Evolutionary conservation across 225 moss, liverwort and hornwort genomes (phyloP).

Genomic region (Climacium dendroides): DNA sequence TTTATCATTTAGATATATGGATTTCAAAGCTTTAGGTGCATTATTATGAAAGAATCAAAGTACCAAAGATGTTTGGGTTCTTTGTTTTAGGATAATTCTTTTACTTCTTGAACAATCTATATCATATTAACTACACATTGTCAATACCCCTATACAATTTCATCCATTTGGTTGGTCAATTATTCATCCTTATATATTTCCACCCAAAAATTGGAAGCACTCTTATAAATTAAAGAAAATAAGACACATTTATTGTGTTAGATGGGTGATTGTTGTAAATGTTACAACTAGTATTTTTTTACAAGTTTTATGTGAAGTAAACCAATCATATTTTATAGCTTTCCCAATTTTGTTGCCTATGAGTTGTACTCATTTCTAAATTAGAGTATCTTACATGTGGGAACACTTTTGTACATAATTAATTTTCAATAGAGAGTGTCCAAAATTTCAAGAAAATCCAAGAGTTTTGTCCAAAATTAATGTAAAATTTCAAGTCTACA

Average conservation of each 20-base stretch:
- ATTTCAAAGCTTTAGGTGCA: background rate
- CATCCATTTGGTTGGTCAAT: background rate
- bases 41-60: background rate
- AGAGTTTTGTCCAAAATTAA: background rate
- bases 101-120: background rate
- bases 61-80: background rate
- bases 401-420: background rate
- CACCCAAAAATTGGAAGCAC: background rate
- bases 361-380: rapidly evolving
- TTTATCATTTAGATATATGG: background rate
- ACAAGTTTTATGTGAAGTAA: rapidly evolving
- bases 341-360: background rate
- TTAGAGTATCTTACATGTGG: rapidly evolving
- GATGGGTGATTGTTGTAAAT: rapidly evolving
- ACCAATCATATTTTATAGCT: rapidly evolving
- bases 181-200: background rate
- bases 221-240: background rate
- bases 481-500: background rate
- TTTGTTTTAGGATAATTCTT: background rate
- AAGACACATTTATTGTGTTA: background rate
- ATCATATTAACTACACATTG: background rate
- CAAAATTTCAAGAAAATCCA: background rate
- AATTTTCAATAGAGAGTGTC: too few relatives aligned
- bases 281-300: background rate
- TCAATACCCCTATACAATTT: rapidly evolving